Conservation (phyloP, 2,329 filamentous ascomycete genomes). For the Penicillium sp. region DNA sequence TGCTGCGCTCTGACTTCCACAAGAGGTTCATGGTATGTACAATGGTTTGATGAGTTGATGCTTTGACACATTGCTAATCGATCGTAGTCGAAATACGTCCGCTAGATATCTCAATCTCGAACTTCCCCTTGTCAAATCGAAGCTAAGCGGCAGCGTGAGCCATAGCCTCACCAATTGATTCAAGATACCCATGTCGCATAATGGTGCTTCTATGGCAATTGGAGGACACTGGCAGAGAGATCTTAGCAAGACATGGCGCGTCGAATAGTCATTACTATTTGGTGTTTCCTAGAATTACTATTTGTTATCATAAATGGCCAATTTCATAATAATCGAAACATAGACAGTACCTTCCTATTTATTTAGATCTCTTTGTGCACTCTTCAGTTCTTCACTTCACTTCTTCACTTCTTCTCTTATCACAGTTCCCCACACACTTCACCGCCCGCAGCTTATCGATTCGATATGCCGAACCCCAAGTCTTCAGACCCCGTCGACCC, state of each 20-base stretch:
- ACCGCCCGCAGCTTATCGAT: not conserved
- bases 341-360: not conserved
- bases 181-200: not conserved
- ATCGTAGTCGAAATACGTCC: constrained; percentile 46
- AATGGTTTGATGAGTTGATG: not conserved
- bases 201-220: not conserved
- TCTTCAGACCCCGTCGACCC: not conserved
- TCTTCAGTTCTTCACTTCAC: no score
- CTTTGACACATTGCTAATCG: constrained; percentile 5
- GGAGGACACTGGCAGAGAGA: not conserved
- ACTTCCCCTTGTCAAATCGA: not conserved
- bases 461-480: not conserved
- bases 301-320: not conserved
- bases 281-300: not conserved
- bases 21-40: constrained; percentile 78
- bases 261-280: not conserved
- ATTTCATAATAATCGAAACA: not conserved
- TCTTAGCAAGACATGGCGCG: not conserved
- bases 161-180: not conserved
- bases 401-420: not conserved
- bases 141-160: not conserved
- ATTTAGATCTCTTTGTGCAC: not conserved
- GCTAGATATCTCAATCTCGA: constrained; percentile 26
- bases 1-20: constrained; percentile 93
- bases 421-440: not conserved